Evolutionary conservation across 768 basidiomycete genomes (phyloP).

Genomic region (Multifurca ochricompacta): DNA sequence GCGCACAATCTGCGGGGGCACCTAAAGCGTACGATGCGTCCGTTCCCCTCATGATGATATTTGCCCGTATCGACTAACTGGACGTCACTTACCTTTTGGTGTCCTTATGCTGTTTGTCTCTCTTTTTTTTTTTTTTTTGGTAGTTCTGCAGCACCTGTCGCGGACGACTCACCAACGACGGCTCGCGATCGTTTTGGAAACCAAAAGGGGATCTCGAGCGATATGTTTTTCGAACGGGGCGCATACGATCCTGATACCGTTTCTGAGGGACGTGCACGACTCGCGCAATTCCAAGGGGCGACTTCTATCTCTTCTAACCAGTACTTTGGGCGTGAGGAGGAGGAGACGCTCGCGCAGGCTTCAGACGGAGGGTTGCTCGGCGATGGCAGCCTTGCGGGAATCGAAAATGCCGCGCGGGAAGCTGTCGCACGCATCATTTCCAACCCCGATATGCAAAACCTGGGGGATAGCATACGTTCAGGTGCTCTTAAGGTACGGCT

Average conservation of each 20-base stretch:
- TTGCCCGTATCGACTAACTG: background rate
- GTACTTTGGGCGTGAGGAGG: constrained; percentile 89
- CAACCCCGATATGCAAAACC: constrained; percentile 83
- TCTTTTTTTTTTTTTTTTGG: background rate
- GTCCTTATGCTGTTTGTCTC: too few relatives aligned
- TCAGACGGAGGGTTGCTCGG: constrained; percentile 50
- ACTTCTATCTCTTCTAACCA: constrained; percentile 91
- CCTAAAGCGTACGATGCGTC: constrained; percentile 25
- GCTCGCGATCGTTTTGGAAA: constrained; percentile 87
- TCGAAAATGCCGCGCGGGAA: constrained; percentile 66
- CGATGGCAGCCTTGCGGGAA: constrained; percentile 42
- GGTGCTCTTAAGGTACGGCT: constrained; percentile 81
- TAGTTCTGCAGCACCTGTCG: constrained; percentile 24
- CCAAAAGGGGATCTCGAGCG: constrained; percentile 96
- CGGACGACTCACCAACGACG: constrained; percentile 59
- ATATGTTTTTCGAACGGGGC: constrained; percentile 93
- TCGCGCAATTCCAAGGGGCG: constrained; percentile 84
- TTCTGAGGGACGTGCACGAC: constrained; percentile 71
- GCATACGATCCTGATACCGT: constrained; percentile 68
- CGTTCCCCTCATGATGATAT: background rate
- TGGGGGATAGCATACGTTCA: constrained; percentile 66
- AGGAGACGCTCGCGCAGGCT: constrained; percentile 39
- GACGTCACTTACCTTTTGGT: too few relatives aligned
- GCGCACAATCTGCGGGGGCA: constrained; percentile 44
- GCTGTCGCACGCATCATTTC: constrained; percentile 64